Evolutionary conservation across 1,284 basidiomycete species (phyloP).

Genomic region (Coriolopsis trogii): DNA sequence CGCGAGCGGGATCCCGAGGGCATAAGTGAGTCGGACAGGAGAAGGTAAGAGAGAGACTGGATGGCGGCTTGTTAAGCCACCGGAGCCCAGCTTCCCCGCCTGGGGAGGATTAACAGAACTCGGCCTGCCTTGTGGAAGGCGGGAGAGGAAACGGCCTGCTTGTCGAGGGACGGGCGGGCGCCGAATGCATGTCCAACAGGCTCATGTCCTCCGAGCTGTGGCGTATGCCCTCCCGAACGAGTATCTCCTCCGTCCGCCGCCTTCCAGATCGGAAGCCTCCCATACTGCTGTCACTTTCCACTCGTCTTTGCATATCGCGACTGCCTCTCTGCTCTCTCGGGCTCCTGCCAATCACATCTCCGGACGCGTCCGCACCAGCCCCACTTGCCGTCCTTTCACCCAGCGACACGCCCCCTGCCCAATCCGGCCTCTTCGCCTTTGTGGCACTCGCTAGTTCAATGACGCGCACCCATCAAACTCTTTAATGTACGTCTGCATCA

Average conservation of each 20-base stretch:
- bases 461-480: slow-evolving; percentile 9
- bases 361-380: too few relatives aligned
- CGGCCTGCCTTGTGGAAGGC: background rate
- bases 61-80: background rate
- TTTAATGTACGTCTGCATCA: slow-evolving; percentile 4
- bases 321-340: slow-evolving; percentile 1
- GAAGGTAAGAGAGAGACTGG: slow-evolving; percentile 4
- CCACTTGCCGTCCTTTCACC: background rate
- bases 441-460: slow-evolving; percentile 20
- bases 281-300: slow-evolving; percentile 4
- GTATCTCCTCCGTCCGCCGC: slow-evolving; percentile 20
- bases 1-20: too few relatives aligned
- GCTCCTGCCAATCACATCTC: too few relatives aligned
- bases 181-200: slow-evolving; percentile 7
- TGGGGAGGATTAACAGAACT: slow-evolving; percentile 4
- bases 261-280: slow-evolving; percentile 2
- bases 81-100: slow-evolving; percentile 4
- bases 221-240: slow-evolving; percentile 1
- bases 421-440: slow-evolving; percentile 17
- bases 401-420: background rate
- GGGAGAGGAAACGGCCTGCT: background rate
- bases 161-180: slow-evolving; percentile 1
- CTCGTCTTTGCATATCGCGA: background rate
- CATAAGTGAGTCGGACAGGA: too few relatives aligned
- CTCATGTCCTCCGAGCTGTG: slow-evolving; percentile 6